Base-by-base conservation (phyloP, 306 rosid species). In the Vachellia collinsii region DNA sequence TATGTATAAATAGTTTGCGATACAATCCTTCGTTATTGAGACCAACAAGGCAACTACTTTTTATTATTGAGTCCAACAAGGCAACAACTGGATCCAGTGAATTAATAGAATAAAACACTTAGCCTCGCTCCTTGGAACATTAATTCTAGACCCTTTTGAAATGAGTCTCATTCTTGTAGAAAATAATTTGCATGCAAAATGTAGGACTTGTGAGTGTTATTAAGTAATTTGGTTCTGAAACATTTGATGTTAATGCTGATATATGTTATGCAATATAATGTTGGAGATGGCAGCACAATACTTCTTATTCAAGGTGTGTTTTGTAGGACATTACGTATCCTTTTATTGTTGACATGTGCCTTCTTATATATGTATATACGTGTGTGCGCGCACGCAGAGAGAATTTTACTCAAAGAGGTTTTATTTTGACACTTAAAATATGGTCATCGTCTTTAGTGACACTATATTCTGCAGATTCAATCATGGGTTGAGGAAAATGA, bases 1-100 rank as follows among this genome's bases (percentile, higher is more conserved):
- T n/a, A n/a, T n/a, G n/a, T n/a, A n/a, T n/a, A n/a, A n/a, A 25
- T 62, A 16, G 51, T 43, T 58, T 59, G 23, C 42, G 19, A 51
- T 66, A 43, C 23, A 51, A 50, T 12, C 29, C 7, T 3, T 67
- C 34, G 54, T 65, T 46, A 38, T 4, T 6, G 65, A 44, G 63
- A 72, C 75, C 82, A 59, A 76, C 34, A 29, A 29, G 34, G 34
- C 1, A 2, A 29, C 46, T 58, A 29, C 19, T 53, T n/a, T n/a
- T 5, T 67, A 44, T 65, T 46, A 38, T 4, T 6, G 65, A 44
- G 63, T 76, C 75, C 82, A 59, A 76, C 34, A 29, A 29, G 34
- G 34, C 1, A 2, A 29, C 46, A 66, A 29, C 19, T 53, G 81
- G 85, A 64, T 78, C 82, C 81, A 64, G 75, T 23, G 46, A 53